Evolutionary conservation across 768 basidiomycete genomes (phyloP).

Genomic region (Naganishia onofrii): DNA sequence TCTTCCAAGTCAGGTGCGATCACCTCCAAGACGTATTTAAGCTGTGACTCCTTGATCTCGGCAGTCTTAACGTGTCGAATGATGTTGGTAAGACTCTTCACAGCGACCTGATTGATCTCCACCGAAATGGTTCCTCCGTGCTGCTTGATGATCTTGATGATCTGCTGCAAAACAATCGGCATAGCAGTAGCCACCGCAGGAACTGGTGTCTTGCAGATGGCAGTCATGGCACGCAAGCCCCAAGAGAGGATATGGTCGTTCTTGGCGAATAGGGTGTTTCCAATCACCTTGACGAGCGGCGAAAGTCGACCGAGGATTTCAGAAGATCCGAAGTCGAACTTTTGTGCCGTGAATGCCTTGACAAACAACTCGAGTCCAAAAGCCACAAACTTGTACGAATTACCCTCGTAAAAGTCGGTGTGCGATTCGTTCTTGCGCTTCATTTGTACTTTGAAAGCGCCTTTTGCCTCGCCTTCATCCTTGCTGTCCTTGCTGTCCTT

Average conservation of each 20-base stretch:
- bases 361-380: constrained; percentile 90
- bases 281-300: constrained; percentile 78
- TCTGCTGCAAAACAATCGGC: constrained; percentile 78
- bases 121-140: constrained; percentile 77
- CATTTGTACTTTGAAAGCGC: constrained; percentile 70
- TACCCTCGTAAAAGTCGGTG: constrained; percentile 72
- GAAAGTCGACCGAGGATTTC: constrained; percentile 78
- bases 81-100: constrained; percentile 79
- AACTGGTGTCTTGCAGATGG: constrained; percentile 78
- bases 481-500: constrained; percentile 49
- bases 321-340: constrained; percentile 76
- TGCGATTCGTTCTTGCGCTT: constrained; percentile 64
- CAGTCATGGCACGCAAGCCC: constrained; percentile 74
- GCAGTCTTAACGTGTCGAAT: constrained; percentile 83
- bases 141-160: constrained; percentile 74
- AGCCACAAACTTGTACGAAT: constrained; percentile 84
- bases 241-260: constrained; percentile 70
- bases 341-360: constrained; percentile 77
- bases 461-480: constrained; percentile 53
- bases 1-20: constrained; percentile 88
- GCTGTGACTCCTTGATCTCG: constrained; percentile 81
- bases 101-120: constrained; percentile 79
- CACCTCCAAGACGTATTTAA: constrained; percentile 80
- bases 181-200: constrained; percentile 70
- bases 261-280: constrained; percentile 85